Evolutionary conservation across 1,284 basidiomycete species (phyloP).

Genomic region (Amylostereum areolatum): DNA sequence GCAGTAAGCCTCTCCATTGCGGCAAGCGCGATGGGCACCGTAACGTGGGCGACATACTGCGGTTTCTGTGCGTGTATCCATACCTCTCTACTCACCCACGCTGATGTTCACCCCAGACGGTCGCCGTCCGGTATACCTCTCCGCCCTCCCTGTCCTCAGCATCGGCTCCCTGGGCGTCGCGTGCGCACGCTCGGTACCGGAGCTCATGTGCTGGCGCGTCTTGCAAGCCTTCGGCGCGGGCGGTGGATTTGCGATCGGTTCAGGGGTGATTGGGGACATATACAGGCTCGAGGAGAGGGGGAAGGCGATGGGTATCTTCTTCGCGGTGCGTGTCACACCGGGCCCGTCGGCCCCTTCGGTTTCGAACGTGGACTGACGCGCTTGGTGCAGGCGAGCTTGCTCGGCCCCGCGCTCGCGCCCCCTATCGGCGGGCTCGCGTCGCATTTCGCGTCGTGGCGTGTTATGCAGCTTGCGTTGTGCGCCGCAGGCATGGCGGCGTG

Average conservation of each 20-base stretch:
- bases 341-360: not conserved
- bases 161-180: constrained; percentile 60
- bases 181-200: constrained; percentile 34
- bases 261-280: constrained; percentile 61
- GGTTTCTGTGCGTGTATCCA: constrained; percentile 38
- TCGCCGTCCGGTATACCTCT: constrained; percentile 54
- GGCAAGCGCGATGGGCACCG: constrained; percentile 32
- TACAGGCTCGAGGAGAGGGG: constrained; percentile 58
- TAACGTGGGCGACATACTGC: constrained; percentile 50
- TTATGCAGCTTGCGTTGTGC: constrained; percentile 52
- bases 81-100: not conserved
- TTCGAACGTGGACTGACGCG: not conserved
- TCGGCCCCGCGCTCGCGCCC: constrained; percentile 31
- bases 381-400: constrained; percentile 20
- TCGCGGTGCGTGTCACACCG: constrained; percentile 34
- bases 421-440: constrained; percentile 36
- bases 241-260: constrained; percentile 48
- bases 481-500: constrained; percentile 38
- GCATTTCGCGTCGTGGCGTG: constrained; percentile 63
- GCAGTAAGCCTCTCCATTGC: constrained; percentile 42
- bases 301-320: constrained; percentile 58
- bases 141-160: constrained; percentile 54
- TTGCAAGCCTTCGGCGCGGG: constrained; percentile 56
- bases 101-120: constrained; percentile 38
- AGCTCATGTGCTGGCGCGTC: constrained; percentile 56